A percentile compares a stretch with the other conserved stretches of the same genome.
Conservation (phyloP, 768 basidiomycete genomes). For the Rhodosporidiobolus sp. region DNA sequence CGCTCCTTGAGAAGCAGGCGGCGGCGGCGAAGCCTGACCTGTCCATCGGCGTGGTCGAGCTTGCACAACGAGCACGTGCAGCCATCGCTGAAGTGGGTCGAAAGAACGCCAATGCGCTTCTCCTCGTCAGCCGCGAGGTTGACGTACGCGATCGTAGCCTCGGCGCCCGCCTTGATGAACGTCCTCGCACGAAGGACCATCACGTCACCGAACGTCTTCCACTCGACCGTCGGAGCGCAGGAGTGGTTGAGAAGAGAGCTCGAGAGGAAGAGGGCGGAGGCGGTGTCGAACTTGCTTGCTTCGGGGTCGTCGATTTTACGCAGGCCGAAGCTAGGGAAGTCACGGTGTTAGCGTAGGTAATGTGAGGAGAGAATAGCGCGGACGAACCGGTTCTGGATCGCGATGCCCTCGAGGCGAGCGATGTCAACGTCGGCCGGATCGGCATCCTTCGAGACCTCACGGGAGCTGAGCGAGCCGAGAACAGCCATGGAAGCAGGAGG, state of each 20-base stretch:
- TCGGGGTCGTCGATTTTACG: not conserved
- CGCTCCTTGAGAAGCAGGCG: not conserved
- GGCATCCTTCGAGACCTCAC: slow-evolving; percentile 3
- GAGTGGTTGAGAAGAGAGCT: slow-evolving; percentile 51
- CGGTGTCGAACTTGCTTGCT: too few species aligned
- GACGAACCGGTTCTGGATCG: slow-evolving; percentile 43
- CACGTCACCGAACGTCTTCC: slow-evolving; percentile 45
- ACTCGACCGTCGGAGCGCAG: slow-evolving; percentile 45
- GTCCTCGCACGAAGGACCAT: slow-evolving; percentile 47
- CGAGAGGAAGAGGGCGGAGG: slow-evolving; percentile 42
- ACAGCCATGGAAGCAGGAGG: not conserved
- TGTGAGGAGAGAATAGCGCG: not conserved
- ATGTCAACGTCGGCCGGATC: slow-evolving; percentile 41
- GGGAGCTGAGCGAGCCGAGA: not conserved
- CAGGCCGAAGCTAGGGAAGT: not conserved
- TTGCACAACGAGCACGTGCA: not conserved
- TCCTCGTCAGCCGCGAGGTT: not conserved
- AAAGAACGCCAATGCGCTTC: not conserved
- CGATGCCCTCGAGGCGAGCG: slow-evolving; percentile 44
- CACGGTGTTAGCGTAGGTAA: rapidly evolving
- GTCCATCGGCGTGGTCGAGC: not conserved
- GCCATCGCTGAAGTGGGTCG: not conserved
- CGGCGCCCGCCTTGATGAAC: slow-evolving; percentile 44
- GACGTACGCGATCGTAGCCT: slow-evolving; percentile 42
- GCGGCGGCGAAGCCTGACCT: not conserved